These are phyloP conservation scores for Rhodotorula sp. DNA, from an alignment of 1,284 basidiomycete species.

Conservation along the genomic window DNA sequence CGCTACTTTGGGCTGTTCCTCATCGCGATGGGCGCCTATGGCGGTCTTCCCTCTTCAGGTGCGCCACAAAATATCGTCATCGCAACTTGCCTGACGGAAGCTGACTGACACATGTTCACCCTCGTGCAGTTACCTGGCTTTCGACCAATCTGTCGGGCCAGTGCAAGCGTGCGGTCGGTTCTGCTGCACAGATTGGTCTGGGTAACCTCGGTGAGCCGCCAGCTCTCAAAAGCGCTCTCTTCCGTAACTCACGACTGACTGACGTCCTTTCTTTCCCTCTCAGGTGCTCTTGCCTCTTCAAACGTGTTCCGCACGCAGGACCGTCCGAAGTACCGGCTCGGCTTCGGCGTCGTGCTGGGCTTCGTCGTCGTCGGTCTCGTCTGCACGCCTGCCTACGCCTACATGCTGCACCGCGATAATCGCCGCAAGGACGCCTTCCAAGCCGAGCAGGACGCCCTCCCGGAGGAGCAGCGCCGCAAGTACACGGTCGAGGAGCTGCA, in stretches of 20 bases:
- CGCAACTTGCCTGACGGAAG: not conserved
- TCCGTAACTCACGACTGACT: slow-evolving; percentile 52
- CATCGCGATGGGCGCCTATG: slow-evolving; percentile 29
- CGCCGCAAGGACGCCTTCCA: slow-evolving; percentile 47
- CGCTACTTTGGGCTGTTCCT: slow-evolving; percentile 43
- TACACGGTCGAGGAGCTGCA: slow-evolving; percentile 42
- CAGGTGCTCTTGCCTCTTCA: slow-evolving; percentile 17
- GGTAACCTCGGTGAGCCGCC: slow-evolving; percentile 56
- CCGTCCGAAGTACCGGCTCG: slow-evolving; percentile 62
- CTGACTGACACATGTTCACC: slow-evolving; percentile 54
- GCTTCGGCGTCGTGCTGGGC: slow-evolving; percentile 67
- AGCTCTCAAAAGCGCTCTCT: not conserved
- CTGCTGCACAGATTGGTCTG: slow-evolving; percentile 61
- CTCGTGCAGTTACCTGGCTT: slow-evolving; percentile 67
- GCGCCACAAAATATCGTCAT: slow-evolving; percentile 13
- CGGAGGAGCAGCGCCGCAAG: slow-evolving; percentile 35
- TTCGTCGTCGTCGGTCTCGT: slow-evolving; percentile 67
- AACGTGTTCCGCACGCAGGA: slow-evolving; percentile 57
- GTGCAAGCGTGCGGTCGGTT: slow-evolving; percentile 60
- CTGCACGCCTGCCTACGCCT: slow-evolving; percentile 56
- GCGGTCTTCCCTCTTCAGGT: slow-evolving; percentile 59
- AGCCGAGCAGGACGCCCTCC: slow-evolving; percentile 13
- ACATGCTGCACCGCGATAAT: slow-evolving; percentile 63
- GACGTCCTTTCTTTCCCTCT: slow-evolving; percentile 51
- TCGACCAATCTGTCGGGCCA: slow-evolving; percentile 65